These are phyloP conservation scores for Phaeodactylum tricornutum DNA, from an alignment of 108 stramenopile species.

Conservation along the genomic window DNA sequence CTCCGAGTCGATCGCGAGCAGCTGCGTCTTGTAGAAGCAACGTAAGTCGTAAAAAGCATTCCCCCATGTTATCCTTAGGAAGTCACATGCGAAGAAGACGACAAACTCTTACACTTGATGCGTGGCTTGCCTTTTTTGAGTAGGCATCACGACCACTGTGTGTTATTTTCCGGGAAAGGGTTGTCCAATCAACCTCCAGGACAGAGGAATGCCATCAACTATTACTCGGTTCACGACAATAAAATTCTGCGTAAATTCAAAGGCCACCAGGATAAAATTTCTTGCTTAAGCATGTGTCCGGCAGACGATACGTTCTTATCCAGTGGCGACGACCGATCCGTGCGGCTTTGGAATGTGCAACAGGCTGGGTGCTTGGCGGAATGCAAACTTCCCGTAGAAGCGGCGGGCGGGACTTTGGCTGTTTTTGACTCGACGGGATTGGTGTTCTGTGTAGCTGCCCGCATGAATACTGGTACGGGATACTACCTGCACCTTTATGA, in stretches of 20 bases:
- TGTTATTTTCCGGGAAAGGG: conserved; percentile 39
- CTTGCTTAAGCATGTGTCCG: conserved; percentile 54
- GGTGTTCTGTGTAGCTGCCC: conserved; percentile 63
- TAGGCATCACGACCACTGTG: conserved; percentile 65
- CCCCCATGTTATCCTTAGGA: neutral
- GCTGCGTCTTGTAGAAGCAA: conserved; percentile 23
- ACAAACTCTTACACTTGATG: conserved; percentile 1
- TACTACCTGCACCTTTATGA: conserved; percentile 74
- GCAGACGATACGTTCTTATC: conserved; percentile 72
- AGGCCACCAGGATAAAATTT: conserved; percentile 52
- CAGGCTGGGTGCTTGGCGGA: conserved; percentile 53
- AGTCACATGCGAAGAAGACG: neutral
- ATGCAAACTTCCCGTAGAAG: conserved; percentile 46
- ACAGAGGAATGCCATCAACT: conserved; percentile 31
- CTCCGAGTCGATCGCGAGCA: conserved; percentile 52
- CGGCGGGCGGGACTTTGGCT: conserved; percentile 15
- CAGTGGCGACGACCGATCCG: conserved; percentile 51
- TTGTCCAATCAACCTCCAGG: conserved; percentile 5
- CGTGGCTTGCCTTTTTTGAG: neutral
- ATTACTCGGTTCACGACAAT: conserved; percentile 69
- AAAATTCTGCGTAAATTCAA: conserved; percentile 72
- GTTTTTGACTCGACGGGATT: conserved; percentile 75
- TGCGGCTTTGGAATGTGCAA: conserved; percentile 65
- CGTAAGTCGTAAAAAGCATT: conserved; percentile 4
- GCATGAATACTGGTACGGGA: conserved; percentile 7